Evolutionary conservation across 306 rosid species (phyloP).

Genomic region (Prunus davidiana): DNA sequence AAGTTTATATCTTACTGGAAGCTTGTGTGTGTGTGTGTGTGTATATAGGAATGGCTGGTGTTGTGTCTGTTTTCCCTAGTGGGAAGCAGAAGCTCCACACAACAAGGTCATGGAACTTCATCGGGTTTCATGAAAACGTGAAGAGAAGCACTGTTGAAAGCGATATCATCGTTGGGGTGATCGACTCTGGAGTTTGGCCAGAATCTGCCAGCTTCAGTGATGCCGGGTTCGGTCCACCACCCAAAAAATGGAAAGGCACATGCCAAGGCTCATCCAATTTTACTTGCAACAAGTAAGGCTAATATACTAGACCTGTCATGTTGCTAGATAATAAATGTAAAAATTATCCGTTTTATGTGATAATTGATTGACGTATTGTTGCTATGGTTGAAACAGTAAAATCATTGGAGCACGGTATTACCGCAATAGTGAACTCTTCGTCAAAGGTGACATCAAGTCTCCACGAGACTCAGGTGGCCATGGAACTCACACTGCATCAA

Average conservation of each 20-base stretch:
- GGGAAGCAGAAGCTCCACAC: constrained; percentile 33
- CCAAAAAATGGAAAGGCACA: constrained; percentile 50
- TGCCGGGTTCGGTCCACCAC: constrained; percentile 47
- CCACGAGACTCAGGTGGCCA: constrained; percentile 43
- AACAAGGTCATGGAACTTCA: constrained; percentile 61
- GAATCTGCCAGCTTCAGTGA: constrained; percentile 44
- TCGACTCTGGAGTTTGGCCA: constrained; percentile 57
- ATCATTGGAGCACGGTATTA: constrained; percentile 48
- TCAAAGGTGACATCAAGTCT: constrained; percentile 1
- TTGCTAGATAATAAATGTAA: not conserved
- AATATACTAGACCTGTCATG: not conserved
- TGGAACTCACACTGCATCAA: constrained; percentile 52
- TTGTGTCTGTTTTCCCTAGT: constrained; percentile 51
- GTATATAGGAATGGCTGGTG: constrained; percentile 37
- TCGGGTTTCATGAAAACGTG: constrained; percentile 33
- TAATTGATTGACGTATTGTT: not conserved
- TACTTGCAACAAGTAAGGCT: constrained; percentile 43
- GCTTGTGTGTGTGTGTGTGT: no score
- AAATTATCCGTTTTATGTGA: not conserved
- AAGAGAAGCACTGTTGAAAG: constrained; percentile 28
- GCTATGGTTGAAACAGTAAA: constrained; percentile 25
- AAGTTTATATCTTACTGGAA: no score
- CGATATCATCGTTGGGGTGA: constrained; percentile 40
- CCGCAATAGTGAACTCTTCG: not conserved
- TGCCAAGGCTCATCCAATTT: constrained; percentile 36